Evolutionary conservation across 2,329 filamentous ascomycete species (phyloP), one percentile per base, ranked within the genome.

Genomic region (Xylaria sp.): DNA sequence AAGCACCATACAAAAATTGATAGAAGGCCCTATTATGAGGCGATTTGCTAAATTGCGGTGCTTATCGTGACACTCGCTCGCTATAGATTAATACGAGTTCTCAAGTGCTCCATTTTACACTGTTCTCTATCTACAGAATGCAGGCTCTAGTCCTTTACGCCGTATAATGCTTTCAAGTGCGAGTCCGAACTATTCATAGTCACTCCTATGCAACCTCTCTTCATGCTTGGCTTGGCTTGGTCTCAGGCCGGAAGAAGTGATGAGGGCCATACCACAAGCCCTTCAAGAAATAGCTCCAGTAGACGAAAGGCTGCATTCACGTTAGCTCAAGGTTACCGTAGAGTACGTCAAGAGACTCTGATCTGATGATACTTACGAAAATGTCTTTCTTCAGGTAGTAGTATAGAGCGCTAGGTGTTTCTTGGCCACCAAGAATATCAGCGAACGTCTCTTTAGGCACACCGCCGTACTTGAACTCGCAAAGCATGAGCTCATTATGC

Each of bases 401-500:
- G 71, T 80, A 84, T 2, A 76, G 69, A 31, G 78, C 72, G 0
- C 75, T 75, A 0, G 82, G 82, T n/a, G 74, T 74, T 46, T 79
- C 79, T 74, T 84, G 82, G 67, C 80, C 80, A 20, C 79, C 77
- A 20, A 79, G 66, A 46, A 78, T 71, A 33, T 64, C 57, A 36
- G 73, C 77, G 65, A 84, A 84, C 0, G 82, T 84, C 79, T 84
- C 82, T 71, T 82, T 80, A 11, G 82, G 82, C 53, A 81, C 79
- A 36, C 81, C 82, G 38, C 80, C 82, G 64, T 84, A 84, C 77
- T 82, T 83, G 77, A 84, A 84, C 77, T 84, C 82, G 71, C 80
- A 81, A 60, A 84, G 80, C 79, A 84, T 80, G 44, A 84, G 79
- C 76, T 83, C 81, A 56, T 78, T 77, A 70, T 84, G 80, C 63